phyloP scores from a whole-genome alignment of 495 filamentous ascomycete species.

The Bombardia bombarda region DNA sequence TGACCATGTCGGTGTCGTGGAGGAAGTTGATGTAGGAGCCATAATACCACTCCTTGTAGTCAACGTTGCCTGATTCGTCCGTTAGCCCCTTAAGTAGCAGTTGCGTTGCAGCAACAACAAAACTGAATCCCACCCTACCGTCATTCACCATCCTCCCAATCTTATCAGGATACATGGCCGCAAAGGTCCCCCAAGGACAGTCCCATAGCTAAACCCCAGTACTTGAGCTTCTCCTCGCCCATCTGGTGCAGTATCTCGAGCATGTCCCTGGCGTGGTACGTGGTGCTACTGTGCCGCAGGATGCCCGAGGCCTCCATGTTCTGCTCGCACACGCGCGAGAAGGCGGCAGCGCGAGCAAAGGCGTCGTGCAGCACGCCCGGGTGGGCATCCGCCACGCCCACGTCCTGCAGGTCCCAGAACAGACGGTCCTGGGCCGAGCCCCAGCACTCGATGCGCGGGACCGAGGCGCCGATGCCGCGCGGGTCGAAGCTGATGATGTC shows the following conservation, averaged over 20 bases:
- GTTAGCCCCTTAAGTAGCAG: no score
- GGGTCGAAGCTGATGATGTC: conserved; percentile 47
- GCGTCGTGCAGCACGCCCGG: conserved; percentile 32
- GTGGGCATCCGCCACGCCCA: conserved; percentile 31
- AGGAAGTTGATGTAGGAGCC: conserved; percentile 39
- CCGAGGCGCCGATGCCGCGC: conserved; percentile 36
- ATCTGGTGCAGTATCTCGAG: conserved; percentile 30
- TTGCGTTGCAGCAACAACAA: no score
- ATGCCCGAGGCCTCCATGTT: conserved; percentile 17
- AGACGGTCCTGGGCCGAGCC: conserved; percentile 19
- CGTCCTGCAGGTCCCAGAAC: conserved; percentile 30
- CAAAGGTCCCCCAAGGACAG: conserved; percentile 45
- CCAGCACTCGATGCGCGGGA: conserved; percentile 39
- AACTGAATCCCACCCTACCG: no score
- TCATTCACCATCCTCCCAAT: conserved; percentile 43
- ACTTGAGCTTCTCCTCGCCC: conserved; percentile 35
- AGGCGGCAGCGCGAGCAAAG: conserved; percentile 28
- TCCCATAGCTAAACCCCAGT: conserved; percentile 52
- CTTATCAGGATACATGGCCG: conserved; percentile 40
- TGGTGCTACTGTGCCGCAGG: conserved; percentile 29
- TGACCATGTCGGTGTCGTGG: conserved; percentile 45
- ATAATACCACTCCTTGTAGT: conserved; percentile 40
- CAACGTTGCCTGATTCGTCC: conserved; percentile 39
- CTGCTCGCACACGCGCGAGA: conserved; percentile 27
- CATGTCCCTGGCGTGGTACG: conserved; percentile 35